A percentile compares a stretch with the other conserved stretches of the same genome.
phyloP scores from a whole-genome alignment of 306 rosid species.

The Begonia masoniana region DNA sequence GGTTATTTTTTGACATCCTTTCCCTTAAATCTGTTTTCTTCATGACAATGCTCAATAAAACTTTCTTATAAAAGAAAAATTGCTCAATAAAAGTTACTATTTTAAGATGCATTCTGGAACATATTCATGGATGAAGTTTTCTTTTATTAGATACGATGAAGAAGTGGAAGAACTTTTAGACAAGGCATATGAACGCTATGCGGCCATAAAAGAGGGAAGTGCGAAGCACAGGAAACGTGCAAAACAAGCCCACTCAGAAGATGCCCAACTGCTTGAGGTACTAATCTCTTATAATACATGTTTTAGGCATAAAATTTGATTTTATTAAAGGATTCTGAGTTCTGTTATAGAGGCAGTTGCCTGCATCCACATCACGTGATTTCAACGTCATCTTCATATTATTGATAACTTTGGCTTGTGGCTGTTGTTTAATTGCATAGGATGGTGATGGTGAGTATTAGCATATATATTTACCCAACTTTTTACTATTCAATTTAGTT shows the following conservation, averaged over 20 bases:
- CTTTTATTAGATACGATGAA: slow-evolving; percentile 48
- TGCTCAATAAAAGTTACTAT: neutral
- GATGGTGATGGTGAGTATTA: slow-evolving; percentile 42
- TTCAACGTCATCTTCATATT: neutral
- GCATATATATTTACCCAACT: too few relatives aligned
- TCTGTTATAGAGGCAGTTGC: too few relatives aligned
- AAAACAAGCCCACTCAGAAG: slow-evolving; percentile 38
- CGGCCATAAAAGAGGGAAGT: slow-evolving; percentile 63
- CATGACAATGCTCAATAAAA: too few relatives aligned
- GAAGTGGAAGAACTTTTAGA: slow-evolving; percentile 68
- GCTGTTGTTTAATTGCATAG: slow-evolving; percentile 26
- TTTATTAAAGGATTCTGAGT: too few relatives aligned
- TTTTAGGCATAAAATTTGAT: neutral
- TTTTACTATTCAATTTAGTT: too few relatives aligned
- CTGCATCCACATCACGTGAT: too few relatives aligned
- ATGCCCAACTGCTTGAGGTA: slow-evolving; percentile 62
- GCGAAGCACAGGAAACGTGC: slow-evolving; percentile 74
- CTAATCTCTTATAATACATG: slow-evolving; percentile 2
- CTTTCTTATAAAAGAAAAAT: too few relatives aligned
- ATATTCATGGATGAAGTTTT: neutral
- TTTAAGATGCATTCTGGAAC: slow-evolving; percentile 7
- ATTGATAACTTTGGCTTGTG: neutral
- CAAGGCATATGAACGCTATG: slow-evolving; percentile 63
- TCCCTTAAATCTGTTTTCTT: slow-evolving; percentile 2
- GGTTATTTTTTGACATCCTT: slow-evolving; percentile 34